Base-by-base conservation (phyloP, 2,329 filamentous ascomycete genomes). In the Stromatinia cepivora region DNA sequence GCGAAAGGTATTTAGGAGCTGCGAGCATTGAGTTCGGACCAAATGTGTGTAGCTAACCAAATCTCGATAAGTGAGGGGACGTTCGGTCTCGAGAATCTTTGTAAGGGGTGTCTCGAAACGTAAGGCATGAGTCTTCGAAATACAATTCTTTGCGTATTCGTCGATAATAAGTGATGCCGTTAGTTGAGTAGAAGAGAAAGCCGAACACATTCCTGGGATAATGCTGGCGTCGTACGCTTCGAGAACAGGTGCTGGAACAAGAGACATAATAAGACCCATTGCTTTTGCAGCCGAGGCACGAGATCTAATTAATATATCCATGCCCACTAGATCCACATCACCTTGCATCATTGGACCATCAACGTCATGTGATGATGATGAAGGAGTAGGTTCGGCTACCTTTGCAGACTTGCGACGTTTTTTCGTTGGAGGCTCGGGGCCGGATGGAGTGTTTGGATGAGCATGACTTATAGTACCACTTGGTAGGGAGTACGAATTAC, bases 281-380 rank as follows among this genome's bases (percentile, higher is more conserved):
- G 95, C 95, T 76, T 87, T 89, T 28, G 94, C 92, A 17, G 94
- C 92, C 70, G 88, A 91, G n/a, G 96, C 90, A 74, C 94, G 92
- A 10, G 94, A 97, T 71, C 94, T 89, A 63, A 98, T 88, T 79
- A 99, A 87, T 9, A 90, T 90, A 71, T 99, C 95, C 76, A 91
- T 87, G 45, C 95, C 94, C 36, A 99, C 94, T 54, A 99, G 84
- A 77, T 99, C 96, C 59, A 98, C 90, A 76, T 99, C 96, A 65
- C 96, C 95, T 78, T 94, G 92, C 83, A 99, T 93, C 90, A 99
- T 97, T 74, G 97, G 94, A 13, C 94, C 95, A 79, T 99, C 95
- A 25, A 99, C 93, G 79, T 99, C 97, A 80, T 99, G 95, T 1
- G 91, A 87, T n/a, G 91, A 83, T n/a, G 82, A 86, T 5, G 86